Evolutionary conservation across 805 yeast genomes (phyloP).

Genomic region (Cephaloascus fragrans): DNA sequence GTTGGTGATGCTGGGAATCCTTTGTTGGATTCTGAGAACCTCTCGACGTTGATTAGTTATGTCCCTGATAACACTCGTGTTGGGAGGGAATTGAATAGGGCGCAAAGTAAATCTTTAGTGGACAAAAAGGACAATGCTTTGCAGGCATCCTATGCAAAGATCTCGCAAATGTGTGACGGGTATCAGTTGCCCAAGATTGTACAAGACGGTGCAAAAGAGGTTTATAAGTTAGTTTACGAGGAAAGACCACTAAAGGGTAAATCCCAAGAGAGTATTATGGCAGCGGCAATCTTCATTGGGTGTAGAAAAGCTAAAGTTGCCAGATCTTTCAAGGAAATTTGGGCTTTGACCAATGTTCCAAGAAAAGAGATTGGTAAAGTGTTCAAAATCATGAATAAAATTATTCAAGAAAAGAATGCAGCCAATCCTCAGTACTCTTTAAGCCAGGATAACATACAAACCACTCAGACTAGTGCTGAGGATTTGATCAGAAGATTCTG

Average conservation of each 20-base stretch:
- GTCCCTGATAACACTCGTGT: constrained; percentile 77
- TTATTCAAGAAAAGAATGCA: constrained; percentile 47
- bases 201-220: constrained; percentile 96
- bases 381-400: constrained; percentile 65
- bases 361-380: constrained; percentile 91
- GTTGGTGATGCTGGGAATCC: constrained; percentile 98
- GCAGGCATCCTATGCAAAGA: constrained; percentile 81
- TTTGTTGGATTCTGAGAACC: constrained; percentile 79
- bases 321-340: constrained; percentile 90
- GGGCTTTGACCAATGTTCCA: constrained; percentile 91
- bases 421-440: constrained; percentile 31
- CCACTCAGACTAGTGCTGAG: constrained; percentile 87
- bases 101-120: constrained; percentile 77
- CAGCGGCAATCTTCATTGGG: constrained; percentile 90
- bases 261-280: constrained; percentile 90
- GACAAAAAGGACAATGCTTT: constrained; percentile 85
- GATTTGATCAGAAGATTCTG: constrained; percentile 94
- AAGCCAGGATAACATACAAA: constrained; percentile 42
- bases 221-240: constrained; percentile 83
- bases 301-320: constrained; percentile 92
- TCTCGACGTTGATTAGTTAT: constrained; percentile 85
- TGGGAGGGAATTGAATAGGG: constrained; percentile 85
- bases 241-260: constrained; percentile 82
- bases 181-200: constrained; percentile 90
- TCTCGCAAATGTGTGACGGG: constrained; percentile 95